Evolutionary conservation across 2,329 filamentous ascomycete genomes (phyloP).

Genomic region (Ophiostoma fasciatum): DNA sequence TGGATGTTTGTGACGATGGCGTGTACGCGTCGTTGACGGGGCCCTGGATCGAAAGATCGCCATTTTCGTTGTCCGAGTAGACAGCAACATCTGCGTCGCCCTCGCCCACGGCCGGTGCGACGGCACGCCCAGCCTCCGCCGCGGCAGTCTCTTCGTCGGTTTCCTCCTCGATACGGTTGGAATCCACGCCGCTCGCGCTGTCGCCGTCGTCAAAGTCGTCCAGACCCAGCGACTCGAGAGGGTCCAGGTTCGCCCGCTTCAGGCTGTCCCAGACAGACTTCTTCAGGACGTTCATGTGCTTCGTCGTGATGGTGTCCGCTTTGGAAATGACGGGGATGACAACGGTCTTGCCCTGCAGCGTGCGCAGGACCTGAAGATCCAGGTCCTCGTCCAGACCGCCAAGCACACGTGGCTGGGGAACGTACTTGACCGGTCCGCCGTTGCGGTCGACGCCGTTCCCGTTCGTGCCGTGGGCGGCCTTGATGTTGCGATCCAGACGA

Average conservation of each 20-base stretch:
- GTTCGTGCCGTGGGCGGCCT: conserved; percentile 35
- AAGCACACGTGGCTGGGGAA: conserved; percentile 28
- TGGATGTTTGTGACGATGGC: conserved; percentile 13
- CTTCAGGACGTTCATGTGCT: conserved; percentile 87
- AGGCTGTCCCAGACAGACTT: conserved; percentile 80
- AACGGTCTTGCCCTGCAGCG: conserved; percentile 82
- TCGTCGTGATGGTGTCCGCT: conserved; percentile 88
- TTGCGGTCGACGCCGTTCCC: conserved; percentile 31
- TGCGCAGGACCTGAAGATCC: conserved; percentile 78
- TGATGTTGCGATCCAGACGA: conserved; percentile 70
- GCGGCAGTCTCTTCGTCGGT: conserved; percentile 26
- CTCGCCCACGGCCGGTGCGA: background rate
- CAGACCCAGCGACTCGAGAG: conserved; percentile 70
- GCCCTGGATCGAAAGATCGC: conserved; percentile 21
- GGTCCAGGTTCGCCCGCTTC: conserved; percentile 74
- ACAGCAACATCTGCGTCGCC: conserved; percentile 15
- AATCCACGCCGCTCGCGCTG: conserved; percentile 30
- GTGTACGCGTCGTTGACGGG: conserved; percentile 4
- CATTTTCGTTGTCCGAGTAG: conserved; percentile 16
- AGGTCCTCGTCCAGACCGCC: conserved; percentile 75
- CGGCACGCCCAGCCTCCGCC: conserved; percentile 9
- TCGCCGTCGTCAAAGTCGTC: conserved; percentile 50
- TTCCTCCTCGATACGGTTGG: conserved; percentile 40
- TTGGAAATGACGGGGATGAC: conserved; percentile 94
- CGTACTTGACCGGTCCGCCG: conserved; percentile 33